Percentiles rank a stretch among this genome's conserved stretches.
phyloP scores from a whole-genome alignment of 2,329 filamentous ascomycete genomes.

The Curvularia sp. region DNA sequence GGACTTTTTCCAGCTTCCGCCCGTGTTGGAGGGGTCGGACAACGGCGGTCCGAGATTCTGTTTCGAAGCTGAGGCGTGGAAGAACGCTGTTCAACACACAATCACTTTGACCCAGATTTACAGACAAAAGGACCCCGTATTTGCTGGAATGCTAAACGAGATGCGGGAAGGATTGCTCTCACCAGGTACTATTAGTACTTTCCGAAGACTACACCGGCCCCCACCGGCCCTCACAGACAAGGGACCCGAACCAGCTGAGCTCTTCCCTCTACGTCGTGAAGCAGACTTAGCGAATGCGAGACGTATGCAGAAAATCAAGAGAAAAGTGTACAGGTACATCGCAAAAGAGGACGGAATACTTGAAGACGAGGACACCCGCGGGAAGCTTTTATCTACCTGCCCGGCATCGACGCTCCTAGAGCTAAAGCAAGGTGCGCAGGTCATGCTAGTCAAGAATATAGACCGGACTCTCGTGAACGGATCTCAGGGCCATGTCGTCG shows the following conservation, averaged over 20 bases:
- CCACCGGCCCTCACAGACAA: slow-evolving; percentile 65
- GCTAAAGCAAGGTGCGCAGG: slow-evolving; percentile 90
- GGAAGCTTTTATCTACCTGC: slow-evolving; percentile 84
- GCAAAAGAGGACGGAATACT: slow-evolving; percentile 75
- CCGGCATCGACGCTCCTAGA: slow-evolving; percentile 85
- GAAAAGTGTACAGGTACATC: slow-evolving; percentile 72
- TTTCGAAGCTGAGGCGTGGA: slow-evolving; percentile 92
- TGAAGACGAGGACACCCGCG: slow-evolving; percentile 71
- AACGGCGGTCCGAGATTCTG: slow-evolving; percentile 76
- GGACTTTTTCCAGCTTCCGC: slow-evolving; percentile 96
- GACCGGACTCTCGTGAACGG: slow-evolving; percentile 94
- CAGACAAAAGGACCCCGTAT: slow-evolving; percentile 88
- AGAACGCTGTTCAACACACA: slow-evolving; percentile 90
- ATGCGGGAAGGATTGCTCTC: slow-evolving; percentile 89
- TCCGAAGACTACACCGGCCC: slow-evolving; percentile 74
- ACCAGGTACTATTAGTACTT: slow-evolving; percentile 76
- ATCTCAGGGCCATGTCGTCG: slow-evolving; percentile 83
- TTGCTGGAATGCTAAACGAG: slow-evolving; percentile 95
- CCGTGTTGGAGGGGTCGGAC: slow-evolving; percentile 79
- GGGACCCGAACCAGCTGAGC: slow-evolving; percentile 84
- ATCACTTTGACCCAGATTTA: slow-evolving; percentile 96
- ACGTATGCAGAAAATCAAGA: slow-evolving; percentile 75
- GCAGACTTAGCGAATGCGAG: slow-evolving; percentile 84
- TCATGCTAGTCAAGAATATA: slow-evolving; percentile 99
- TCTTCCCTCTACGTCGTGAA: slow-evolving; percentile 90